These are phyloP conservation scores for Claviceps purpurea DNA, from an alignment of 2,329 filamentous ascomycete genomes.

Conservation along the genomic window DNA sequence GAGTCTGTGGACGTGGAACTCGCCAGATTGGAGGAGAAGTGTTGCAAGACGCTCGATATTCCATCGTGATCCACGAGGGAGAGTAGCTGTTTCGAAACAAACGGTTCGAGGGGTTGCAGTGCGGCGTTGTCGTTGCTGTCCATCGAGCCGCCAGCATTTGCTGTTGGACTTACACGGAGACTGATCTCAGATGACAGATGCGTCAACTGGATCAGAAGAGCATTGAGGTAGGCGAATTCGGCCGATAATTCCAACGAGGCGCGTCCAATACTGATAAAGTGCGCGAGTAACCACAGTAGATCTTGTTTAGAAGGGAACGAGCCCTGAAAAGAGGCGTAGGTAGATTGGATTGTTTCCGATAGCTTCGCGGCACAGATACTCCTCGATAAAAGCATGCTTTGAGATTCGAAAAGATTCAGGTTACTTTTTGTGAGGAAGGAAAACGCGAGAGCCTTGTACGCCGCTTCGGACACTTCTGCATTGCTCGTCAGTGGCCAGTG, in stretches of 20 bases:
- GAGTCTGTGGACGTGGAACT: slow-evolving; percentile 18
- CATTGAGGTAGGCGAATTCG: slow-evolving; percentile 31
- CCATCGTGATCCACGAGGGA: slow-evolving; percentile 64
- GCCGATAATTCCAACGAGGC: slow-evolving; percentile 20
- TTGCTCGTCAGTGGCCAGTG: background rate
- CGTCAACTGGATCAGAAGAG: slow-evolving; percentile 41
- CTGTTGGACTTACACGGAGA: slow-evolving; percentile 9
- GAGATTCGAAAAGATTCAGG: slow-evolving; percentile 27
- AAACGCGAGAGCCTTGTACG: slow-evolving; percentile 24
- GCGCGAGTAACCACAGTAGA: slow-evolving; percentile 52
- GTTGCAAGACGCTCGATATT: slow-evolving; percentile 38
- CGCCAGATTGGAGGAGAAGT: slow-evolving; percentile 19
- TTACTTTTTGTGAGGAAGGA: slow-evolving; percentile 24
- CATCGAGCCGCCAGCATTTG: slow-evolving; percentile 8
- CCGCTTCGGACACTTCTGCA: slow-evolving; percentile 4
- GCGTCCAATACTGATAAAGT: slow-evolving; percentile 47
- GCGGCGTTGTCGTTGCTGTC: background rate
- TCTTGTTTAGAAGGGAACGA: slow-evolving; percentile 21
- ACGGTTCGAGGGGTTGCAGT: slow-evolving; percentile 29
- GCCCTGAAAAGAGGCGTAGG: slow-evolving; percentile 17
- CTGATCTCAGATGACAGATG: slow-evolving; percentile 37
- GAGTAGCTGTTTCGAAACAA: slow-evolving; percentile 52
- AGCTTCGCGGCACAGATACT: slow-evolving; percentile 27
- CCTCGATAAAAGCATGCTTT: slow-evolving; percentile 22
- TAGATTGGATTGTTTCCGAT: slow-evolving; percentile 26